phyloP scores from a whole-genome alignment of 2,329 filamentous ascomycete genomes.

The Juglanconis sp. region DNA sequence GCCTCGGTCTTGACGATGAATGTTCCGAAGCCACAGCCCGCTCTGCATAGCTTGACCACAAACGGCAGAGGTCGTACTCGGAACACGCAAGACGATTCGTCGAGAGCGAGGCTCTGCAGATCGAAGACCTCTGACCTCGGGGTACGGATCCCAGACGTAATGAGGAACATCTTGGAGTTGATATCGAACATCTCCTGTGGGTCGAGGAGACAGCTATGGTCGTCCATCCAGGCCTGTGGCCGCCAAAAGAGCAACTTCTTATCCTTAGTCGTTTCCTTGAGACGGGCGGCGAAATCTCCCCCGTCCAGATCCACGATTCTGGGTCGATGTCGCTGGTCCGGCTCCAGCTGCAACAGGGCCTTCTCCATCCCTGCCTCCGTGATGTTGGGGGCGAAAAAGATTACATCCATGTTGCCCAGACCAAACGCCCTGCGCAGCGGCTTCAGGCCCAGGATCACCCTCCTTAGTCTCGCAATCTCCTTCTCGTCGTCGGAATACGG shows the following conservation, averaged over 20 bases:
- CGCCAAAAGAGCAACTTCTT: constrained; percentile 24
- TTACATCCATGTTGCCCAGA: constrained; percentile 22
- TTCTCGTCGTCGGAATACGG: constrained; percentile 18
- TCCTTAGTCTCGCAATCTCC: constrained; percentile 20
- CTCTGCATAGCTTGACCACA: constrained; percentile 24
- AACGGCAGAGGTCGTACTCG: constrained; percentile 19
- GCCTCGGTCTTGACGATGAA: constrained; percentile 20
- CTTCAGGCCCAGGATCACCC: constrained; percentile 23
- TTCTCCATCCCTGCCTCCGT: constrained; percentile 17
- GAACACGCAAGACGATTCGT: constrained; percentile 7
- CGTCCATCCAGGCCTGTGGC: constrained; percentile 24
- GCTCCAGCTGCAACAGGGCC: constrained; percentile 21
- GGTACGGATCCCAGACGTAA: constrained; percentile 22
- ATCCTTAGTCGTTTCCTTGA: constrained; percentile 9
- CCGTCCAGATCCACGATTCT: constrained; percentile 18
- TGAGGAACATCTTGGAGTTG: constrained; percentile 23
- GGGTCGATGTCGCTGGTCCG: constrained; percentile 20
- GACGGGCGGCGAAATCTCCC: constrained; percentile 3
- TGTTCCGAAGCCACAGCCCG: constrained; percentile 24
- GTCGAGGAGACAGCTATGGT: constrained; percentile 21
- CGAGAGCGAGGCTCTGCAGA: constrained; percentile 14
- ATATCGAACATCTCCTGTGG: constrained; percentile 22
- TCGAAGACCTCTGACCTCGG: constrained; percentile 18
- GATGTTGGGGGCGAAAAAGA: constrained; percentile 22
- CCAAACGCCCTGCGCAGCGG: constrained; percentile 23